A percentile compares a stretch with the other conserved stretches of the same genome.
These are phyloP conservation scores for Neodidymelliopsis sp. DNA, from an alignment of 2,329 filamentous ascomycete species.

Conservation along the genomic window DNA sequence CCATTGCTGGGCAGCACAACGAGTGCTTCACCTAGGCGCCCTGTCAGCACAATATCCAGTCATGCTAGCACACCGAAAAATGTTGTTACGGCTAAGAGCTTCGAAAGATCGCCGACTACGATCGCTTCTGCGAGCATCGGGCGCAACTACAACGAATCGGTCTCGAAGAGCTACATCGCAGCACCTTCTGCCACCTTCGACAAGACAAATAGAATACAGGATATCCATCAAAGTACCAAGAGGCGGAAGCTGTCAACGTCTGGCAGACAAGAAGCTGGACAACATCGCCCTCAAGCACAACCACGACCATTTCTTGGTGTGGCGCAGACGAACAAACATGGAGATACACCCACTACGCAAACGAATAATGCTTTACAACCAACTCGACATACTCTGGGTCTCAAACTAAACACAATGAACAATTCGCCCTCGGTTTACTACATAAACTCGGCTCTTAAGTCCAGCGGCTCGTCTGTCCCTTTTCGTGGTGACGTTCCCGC, in stretches of 20 bases:
- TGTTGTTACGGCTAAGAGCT: background rate
- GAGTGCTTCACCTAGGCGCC: background rate
- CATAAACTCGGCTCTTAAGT: slow-evolving; percentile 32
- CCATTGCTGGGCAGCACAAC: background rate
- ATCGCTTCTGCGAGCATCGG: background rate
- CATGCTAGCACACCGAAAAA: background rate
- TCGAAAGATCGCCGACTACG: background rate
- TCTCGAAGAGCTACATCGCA: slow-evolving; percentile 2
- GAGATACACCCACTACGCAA: background rate
- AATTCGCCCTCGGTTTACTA: slow-evolving; percentile 27
- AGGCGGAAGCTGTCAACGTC: slow-evolving; percentile 29
- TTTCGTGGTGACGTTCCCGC: slow-evolving; percentile 1
- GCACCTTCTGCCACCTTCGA: background rate
- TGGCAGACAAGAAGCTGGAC: background rate
- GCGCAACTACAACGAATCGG: slow-evolving; percentile 1
- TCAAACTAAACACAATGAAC: slow-evolving; percentile 11
- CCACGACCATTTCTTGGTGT: background rate
- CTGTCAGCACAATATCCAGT: background rate
- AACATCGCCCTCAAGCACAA: background rate
- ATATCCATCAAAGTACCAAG: slow-evolving; percentile 24
- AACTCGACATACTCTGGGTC: background rate
- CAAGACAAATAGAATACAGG: background rate
- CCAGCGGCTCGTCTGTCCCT: slow-evolving; percentile 9
- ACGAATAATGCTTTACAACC: background rate
- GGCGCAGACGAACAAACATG: background rate